Percentiles rank a stretch among this genome's conserved stretches.
These are phyloP conservation scores for Trichoderma gamsii DNA, from an alignment of 495 filamentous ascomycete genomes.

Conservation along the genomic window DNA sequence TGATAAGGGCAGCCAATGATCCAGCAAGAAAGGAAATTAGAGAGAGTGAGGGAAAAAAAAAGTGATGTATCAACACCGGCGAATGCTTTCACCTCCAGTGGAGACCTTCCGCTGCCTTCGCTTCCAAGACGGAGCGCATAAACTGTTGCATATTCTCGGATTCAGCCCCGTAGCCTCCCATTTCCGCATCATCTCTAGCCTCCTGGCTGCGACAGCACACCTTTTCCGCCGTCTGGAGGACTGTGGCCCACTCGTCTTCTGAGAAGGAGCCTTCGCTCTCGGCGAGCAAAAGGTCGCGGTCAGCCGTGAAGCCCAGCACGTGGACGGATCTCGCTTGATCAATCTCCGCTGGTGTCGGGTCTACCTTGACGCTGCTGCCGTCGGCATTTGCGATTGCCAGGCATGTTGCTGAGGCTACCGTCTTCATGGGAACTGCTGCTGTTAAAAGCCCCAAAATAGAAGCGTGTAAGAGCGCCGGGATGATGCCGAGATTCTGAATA, in stretches of 20 bases:
- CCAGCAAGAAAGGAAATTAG: not conserved
- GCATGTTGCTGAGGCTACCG: constrained; percentile 58
- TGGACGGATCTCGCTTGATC: constrained; percentile 62
- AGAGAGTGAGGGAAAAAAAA: not conserved
- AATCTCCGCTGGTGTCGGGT: constrained; percentile 52
- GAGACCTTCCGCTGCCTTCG: constrained; percentile 51
- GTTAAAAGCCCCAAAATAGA: constrained; percentile 68
- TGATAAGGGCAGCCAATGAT: not conserved
- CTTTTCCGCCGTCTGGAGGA: constrained; percentile 55
- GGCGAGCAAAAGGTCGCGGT: constrained; percentile 65
- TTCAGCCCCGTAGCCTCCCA: constrained; percentile 34
- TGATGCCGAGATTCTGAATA: constrained; percentile 61
- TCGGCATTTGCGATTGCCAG: constrained; percentile 52
- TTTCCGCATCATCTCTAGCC: constrained; percentile 43
- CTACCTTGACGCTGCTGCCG: constrained; percentile 36
- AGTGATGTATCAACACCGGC: not conserved
- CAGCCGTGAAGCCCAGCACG: constrained; percentile 69
- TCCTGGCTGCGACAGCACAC: constrained; percentile 50
- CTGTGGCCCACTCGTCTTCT: constrained; percentile 68
- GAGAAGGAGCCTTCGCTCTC: constrained; percentile 79
- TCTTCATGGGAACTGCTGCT: constrained; percentile 66
- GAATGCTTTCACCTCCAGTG: constrained; percentile 49
- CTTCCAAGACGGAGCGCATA: constrained; percentile 57
- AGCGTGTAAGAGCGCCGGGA: constrained; percentile 71
- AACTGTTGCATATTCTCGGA: constrained; percentile 49